Conservation (phyloP, 2,329 filamentous ascomycete genomes). For the Aureobasidium leucospermi region DNA sequence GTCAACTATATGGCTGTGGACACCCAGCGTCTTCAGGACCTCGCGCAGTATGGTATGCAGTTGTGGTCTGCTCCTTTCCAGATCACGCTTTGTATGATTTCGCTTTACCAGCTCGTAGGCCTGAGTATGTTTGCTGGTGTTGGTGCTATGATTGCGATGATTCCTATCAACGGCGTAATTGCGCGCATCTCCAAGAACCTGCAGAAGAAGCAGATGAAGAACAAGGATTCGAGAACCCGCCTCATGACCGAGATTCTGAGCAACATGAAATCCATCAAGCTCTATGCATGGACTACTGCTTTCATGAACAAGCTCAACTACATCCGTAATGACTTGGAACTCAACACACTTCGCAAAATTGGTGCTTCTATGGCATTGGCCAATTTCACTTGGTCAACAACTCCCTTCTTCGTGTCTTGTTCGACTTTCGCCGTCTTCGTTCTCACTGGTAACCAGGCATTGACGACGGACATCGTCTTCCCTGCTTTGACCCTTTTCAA, state of each 20-base stretch:
- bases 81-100: constrained; percentile 90
- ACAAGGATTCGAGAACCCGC: constrained; percentile 88
- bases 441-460: constrained; percentile 66
- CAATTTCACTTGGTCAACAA: constrained; percentile 97
- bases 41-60: constrained; percentile 92
- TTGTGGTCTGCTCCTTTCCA: constrained; percentile 97
- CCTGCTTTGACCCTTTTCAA: constrained; percentile 92
- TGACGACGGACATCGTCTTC: constrained; percentile 94
- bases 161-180: constrained; percentile 88
- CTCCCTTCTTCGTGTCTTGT: constrained; percentile 95
- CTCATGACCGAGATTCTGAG: constrained; percentile 96
- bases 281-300: constrained; percentile 93
- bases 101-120: constrained; percentile 89
- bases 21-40: constrained; percentile 86
- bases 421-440: constrained; percentile 94
- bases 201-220: constrained; percentile 97
- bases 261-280: constrained; percentile 98
- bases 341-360: constrained; percentile 93
- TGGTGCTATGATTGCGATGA: constrained; percentile 93
- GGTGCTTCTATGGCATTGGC: constrained; percentile 88
- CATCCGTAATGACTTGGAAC: constrained; percentile 89
- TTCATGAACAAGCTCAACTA: constrained; percentile 98
- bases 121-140: constrained; percentile 94
- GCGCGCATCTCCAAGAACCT: constrained; percentile 88
- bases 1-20: constrained; percentile 99